Base-by-base conservation (phyloP, 73 alveolate species). In the Paramecium sonneborni region DNA sequence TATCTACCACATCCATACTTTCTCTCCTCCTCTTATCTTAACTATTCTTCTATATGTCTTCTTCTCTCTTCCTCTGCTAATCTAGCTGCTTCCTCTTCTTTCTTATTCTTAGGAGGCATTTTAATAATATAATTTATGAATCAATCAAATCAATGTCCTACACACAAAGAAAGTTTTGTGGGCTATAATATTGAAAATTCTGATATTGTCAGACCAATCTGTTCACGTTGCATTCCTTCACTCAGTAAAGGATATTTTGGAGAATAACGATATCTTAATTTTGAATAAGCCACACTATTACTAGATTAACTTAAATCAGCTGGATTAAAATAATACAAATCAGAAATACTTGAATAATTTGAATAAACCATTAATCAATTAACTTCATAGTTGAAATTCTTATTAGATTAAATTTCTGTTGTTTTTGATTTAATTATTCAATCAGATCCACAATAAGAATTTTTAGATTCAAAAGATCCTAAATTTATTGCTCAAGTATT, bases 71-170 rank as follows among this genome's bases (percentile, higher is more conserved):
- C 84, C 84, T 62, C 84, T 8, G 84, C 84, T 12, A 62, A 62
- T 32, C 84, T 62, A 26, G 84, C 84, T 62, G 84, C 84, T 62
- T 62, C 84, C 44, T 62, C 84, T 62, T 62, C 84, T 32, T 62
- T 62, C 44, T 62, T 62, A 62, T 62, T 62, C 44, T 26, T 62
- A 7, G 84, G 84, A 30, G 84, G 84, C 84, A 62, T 62, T 12
- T n/a, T 62, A 18, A n/a, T 52, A 52, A 52, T 52, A 52, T 52
- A 52, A 52, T 18, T 18, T 18, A 52, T 52, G 68, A 52, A 52
- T 52, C 14, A 9, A 0, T 14, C 21, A 52, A 5, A 52, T 2
- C 68, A 52, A 52, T 52, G 68, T 52, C 34, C 15, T 5, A 52
- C 32, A n/a, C 68, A 52, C 68, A 52, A 52, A 52, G 68, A 52